A percentile compares a stretch with the other conserved stretches of the same genome.
Evolutionary conservation across 75 land plant genomes (phyloP).

Genomic region (Cryptomeria japonica): DNA sequence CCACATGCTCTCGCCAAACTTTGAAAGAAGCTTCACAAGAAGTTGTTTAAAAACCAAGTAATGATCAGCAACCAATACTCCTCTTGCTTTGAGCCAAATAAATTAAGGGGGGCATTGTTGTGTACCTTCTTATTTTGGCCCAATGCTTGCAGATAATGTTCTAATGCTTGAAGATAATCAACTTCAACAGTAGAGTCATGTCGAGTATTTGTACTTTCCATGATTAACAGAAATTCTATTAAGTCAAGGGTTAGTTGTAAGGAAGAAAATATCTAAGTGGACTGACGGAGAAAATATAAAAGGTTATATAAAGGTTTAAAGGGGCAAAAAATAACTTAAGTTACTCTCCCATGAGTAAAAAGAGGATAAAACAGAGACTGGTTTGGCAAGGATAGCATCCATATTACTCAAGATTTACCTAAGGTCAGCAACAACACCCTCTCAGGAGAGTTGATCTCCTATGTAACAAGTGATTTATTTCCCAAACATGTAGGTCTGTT

Average conservation of each 20-base stretch:
- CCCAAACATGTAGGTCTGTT: too few relatives aligned
- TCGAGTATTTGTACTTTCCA: neutral
- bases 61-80: too few relatives aligned
- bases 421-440: neutral
- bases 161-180: neutral
- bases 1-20: too few relatives aligned
- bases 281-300: neutral
- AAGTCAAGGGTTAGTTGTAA: neutral
- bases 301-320: too few relatives aligned
- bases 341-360: neutral
- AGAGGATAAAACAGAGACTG: neutral
- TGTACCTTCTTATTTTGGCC: too few relatives aligned
- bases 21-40: too few relatives aligned
- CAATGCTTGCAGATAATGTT: neutral
- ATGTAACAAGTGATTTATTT: neutral
- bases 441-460: neutral
- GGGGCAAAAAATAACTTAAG: too few relatives aligned
- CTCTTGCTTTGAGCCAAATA: too few relatives aligned
- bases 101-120: too few relatives aligned
- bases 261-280: neutral
- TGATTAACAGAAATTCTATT: too few relatives aligned
- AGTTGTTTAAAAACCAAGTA: too few relatives aligned
- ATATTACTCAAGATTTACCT: neutral
- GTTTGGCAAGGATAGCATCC: neutral
- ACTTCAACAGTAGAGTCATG: neutral